Base-by-base conservation (phyloP, 768 basidiomycete species). In the Guyanaporus albipodus region DNA sequence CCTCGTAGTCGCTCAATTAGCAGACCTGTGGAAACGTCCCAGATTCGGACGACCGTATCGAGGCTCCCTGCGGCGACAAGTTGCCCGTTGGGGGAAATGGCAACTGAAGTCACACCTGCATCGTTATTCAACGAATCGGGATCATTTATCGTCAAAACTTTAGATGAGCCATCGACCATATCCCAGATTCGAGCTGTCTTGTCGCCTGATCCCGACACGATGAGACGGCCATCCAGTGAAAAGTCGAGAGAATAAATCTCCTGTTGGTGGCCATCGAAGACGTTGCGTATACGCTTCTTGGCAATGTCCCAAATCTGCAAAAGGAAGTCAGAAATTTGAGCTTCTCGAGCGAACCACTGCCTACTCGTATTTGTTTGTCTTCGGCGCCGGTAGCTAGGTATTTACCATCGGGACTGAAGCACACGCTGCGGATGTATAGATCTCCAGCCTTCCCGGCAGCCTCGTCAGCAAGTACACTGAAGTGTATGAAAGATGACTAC, bases 161-260 rank as follows among this genome's bases (percentile, higher is more conserved):
- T 66, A 2, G 65, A 68, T 18, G 64, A 52, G 18, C 56, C 58
- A 14, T 66, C 65, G 11, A 65, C 18, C 60, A 68, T 80, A 59
- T 87, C 85, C 85, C 85, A 87, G 39, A 87, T 78, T 49, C 86
- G 79, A 36, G 86, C 82, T 58, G 85, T 72, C 37, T 75, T 76
- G 62, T 80, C 79, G 3, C 92, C 91, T 0, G 89, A 92, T 14
- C 92, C 93, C 4, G 90, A 92, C 9, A 93, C 89, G 54, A 95
- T 85, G 55, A 87, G 76, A 5, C 82, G 75, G 7, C 93, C 92
- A 56, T 93, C 88, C n/a, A 74, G 68, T 2, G 90, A 89, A 68
- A 93, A 95, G 66, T 89, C 91, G 53, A 96, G 83, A 1, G 91
- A 91, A 68, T 95, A 95, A 59, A 96, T 92, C 60, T 95, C 93